Evolutionary conservation across 2,329 filamentous ascomycete species (phyloP), one percentile per base, ranked within the genome.

Genomic region (Cercospora zeina): DNA sequence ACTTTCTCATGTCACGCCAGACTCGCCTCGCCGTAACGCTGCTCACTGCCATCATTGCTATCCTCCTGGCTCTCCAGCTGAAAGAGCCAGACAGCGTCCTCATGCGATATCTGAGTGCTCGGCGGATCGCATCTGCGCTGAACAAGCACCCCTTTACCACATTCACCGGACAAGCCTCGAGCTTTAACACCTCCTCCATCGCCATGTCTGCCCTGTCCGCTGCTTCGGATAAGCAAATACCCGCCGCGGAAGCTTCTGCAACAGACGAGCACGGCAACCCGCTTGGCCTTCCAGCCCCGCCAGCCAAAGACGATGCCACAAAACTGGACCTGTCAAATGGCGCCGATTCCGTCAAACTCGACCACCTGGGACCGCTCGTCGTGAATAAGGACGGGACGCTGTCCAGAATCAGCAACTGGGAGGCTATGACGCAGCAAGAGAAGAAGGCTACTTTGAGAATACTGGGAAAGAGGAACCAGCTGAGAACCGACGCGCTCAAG

Each of bases 351-450:
- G 80, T 89, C 47, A 84, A 82, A 54, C 82, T 92, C 8, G 87
- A 90, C 71, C 82, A 85, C 64, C 78, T 92, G 24, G 89, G 89
- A 0, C 89, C 89, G 1, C 80, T 92, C 69, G 88, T 93, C 1
- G 86, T 92, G 59, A 89, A 91, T 73, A 78, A 80, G 64, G 87
- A 93, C 74, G 89, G 89, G 19, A 87, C 87, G 8, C 75, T 91
- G 68, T 86, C 86, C 61, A 82, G 89, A 34, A 89, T 93, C 69
- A 77, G 82, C 36, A 92, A 93, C 74, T 93, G 89, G 89, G 80
- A 78, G 8, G 78, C 86, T 66, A 91, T 92, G 89, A 83, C 83
- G 1, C 84, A 85, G 27, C 80, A 85, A 6, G 89, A 92, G 79
- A 81, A 80, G 73, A 76, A 83, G 72, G 89, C 86, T 70, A 90